Evolutionary conservation across 1,284 basidiomycete genomes (phyloP).

Genomic region (Pascua guehoae): DNA sequence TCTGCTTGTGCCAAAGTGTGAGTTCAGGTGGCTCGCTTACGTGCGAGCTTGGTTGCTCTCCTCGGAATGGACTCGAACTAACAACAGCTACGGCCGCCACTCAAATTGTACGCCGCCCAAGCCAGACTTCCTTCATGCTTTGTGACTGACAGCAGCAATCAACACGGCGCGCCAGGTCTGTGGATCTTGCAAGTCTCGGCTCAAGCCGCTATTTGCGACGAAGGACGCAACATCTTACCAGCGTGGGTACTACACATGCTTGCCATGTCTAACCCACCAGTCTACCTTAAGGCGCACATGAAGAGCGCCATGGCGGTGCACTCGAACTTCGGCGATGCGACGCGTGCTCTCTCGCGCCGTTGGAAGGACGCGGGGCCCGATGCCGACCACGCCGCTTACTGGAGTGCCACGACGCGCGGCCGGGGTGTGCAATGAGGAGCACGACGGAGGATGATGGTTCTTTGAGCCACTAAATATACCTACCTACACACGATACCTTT

Average conservation of each 20-base stretch:
- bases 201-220: constrained; percentile 38
- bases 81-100: constrained; percentile 36
- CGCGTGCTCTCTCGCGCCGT: constrained; percentile 37
- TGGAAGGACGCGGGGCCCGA: constrained; percentile 30
- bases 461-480: no score
- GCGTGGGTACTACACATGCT: constrained; percentile 7
- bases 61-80: not conserved
- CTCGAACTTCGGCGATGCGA: constrained; percentile 40
- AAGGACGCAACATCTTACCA: constrained; percentile 34
- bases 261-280: constrained; percentile 11
- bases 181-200: constrained; percentile 33
- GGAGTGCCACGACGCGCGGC: not conserved
- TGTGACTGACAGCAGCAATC: constrained; percentile 19
- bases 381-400: constrained; percentile 16
- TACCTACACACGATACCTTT: no score
- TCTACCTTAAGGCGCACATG: constrained; percentile 43
- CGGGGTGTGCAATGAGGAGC: no score
- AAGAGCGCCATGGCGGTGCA: constrained; percentile 36
- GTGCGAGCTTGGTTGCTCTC: no score
- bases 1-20: constrained; percentile 36
- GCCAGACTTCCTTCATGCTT: no score
- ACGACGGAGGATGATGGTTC: no score
- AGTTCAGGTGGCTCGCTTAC: constrained; percentile 5
- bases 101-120: constrained; percentile 24
- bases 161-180: constrained; percentile 38